Conservation (phyloP, 2,329 filamentous ascomycete species). For the Emmonsiellopsis sp. region DNA sequence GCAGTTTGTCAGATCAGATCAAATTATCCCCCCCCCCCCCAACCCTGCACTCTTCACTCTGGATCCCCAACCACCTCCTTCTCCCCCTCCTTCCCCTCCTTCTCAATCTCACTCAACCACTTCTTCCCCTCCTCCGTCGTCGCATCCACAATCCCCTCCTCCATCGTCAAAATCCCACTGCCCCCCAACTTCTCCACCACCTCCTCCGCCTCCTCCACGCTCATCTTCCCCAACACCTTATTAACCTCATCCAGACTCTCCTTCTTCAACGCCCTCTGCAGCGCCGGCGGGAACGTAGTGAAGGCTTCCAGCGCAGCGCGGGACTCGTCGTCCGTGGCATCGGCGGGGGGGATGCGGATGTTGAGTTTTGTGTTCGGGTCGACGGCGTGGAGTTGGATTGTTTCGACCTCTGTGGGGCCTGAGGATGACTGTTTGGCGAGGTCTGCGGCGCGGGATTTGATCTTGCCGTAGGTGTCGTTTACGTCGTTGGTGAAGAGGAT, state of each 20-base stretch:
- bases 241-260: slow-evolving; percentile 85
- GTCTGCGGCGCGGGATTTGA: slow-evolving; percentile 66
- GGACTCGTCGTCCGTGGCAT: slow-evolving; percentile 54
- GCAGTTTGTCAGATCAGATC: not conserved
- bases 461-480: slow-evolving; percentile 73
- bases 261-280: slow-evolving; percentile 75
- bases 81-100: slow-evolving; percentile 32
- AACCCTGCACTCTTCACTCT: slow-evolving; percentile 16
- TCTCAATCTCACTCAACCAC: slow-evolving; percentile 66
- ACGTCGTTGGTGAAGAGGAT: slow-evolving; percentile 92
- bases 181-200: slow-evolving; percentile 71
- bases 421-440: slow-evolving; percentile 53
- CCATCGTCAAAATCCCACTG: slow-evolving; percentile 80
- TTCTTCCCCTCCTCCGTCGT: slow-evolving; percentile 79
- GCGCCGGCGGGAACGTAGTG: slow-evolving; percentile 69
- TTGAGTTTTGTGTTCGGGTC: slow-evolving; percentile 87
- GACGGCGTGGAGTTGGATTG: slow-evolving; percentile 95
- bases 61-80: slow-evolving; percentile 24
- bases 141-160: slow-evolving; percentile 89
- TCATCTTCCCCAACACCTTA: slow-evolving; percentile 79
- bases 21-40: not conserved
- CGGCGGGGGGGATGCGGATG: slow-evolving; percentile 64
- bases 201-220: slow-evolving; percentile 76
- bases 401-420: slow-evolving; percentile 62
- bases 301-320: slow-evolving; percentile 64